Evolutionary conservation across 148 eudicot genomes (phyloP), one percentile per base, ranked within the genome.

Genomic region (Amaranthus hypochondriacus): DNA sequence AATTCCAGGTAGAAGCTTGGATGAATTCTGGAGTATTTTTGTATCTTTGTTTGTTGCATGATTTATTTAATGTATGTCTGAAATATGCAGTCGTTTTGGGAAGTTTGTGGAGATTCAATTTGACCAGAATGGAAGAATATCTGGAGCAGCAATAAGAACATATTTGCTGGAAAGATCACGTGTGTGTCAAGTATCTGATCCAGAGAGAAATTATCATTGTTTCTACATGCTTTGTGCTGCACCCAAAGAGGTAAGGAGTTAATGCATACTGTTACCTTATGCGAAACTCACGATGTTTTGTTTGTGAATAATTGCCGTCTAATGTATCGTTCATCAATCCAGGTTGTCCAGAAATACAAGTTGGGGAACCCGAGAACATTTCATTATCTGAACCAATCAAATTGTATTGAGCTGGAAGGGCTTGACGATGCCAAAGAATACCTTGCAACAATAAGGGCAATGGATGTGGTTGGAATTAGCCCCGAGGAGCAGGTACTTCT

Each of bases 171-270:
- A 96, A 83, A 84, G 99, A 70, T 96, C 99, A 83, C 99, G 99
- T 68, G 99, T 96, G 76, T 96, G 99, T 80, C 99, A 96, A 86
- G 72, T 89, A 56, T 96, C 99, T 57, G 97, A 96, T 79, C 99
- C 99, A 6, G 99, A 96, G 84, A 83, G 99, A 79, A 96, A 96
- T 80, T 92, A 96, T 84, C 99, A 96, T 73, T 96, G 99, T 85
- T 96, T 96, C 85, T 96, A 96, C 88, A 92, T 96, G 96, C 93
- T 96, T 78, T 96, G 99, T 85, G 92, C 96, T 52, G 99, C 90
- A 71, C 99, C 99, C 43, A 75, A 83, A 5, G 97, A 96, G 94
- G 99, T 92, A 82, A 79, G 58, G 66, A 18, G 66, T 28, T 28
- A 28, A 28, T 28, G 39, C 39, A 28, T 28, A 6, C 2, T 44